phyloP scores from a whole-genome alignment of 768 basidiomycete species.

The Glaciozyma antarctica region DNA sequence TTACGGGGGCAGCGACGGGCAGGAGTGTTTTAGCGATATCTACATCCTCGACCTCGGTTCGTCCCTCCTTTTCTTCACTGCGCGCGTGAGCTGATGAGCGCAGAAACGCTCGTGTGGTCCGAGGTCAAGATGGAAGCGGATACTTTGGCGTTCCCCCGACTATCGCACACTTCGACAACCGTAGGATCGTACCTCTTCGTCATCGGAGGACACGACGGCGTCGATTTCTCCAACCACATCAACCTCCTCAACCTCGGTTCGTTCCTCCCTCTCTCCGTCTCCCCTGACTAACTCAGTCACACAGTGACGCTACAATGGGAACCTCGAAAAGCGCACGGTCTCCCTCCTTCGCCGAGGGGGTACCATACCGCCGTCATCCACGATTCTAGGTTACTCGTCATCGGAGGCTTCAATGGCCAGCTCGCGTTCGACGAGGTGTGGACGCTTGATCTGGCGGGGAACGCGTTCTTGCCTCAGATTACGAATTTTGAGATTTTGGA shows the following conservation, averaged over 20 bases:
- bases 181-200: constrained; percentile 88
- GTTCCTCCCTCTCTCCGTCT: background rate
- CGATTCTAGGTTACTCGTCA: constrained; percentile 73
- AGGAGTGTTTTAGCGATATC: constrained; percentile 76
- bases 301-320: constrained; percentile 80
- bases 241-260: constrained; percentile 78
- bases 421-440: constrained; percentile 71
- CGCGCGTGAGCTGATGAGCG: background rate
- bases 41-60: constrained; percentile 77
- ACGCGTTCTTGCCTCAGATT: constrained; percentile 7
- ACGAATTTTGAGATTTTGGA: constrained; percentile 5
- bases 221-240: constrained; percentile 58
- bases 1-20: constrained; percentile 83
- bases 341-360: constrained; percentile 62
- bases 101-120: constrained; percentile 40
- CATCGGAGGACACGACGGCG: constrained; percentile 76
- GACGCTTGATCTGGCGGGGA: constrained; percentile 51
- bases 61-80: constrained; percentile 33
- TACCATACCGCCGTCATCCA: constrained; percentile 75
- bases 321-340: constrained; percentile 56
- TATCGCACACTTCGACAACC: constrained; percentile 66
- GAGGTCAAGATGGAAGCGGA: constrained; percentile 46
- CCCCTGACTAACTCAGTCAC: background rate
- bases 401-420: constrained; percentile 61
- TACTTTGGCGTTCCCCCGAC: constrained; percentile 9